phyloP scores from a whole-genome alignment of 2,329 filamentous ascomycete genomes.

The Aspergillus pseudoviridinutans region DNA sequence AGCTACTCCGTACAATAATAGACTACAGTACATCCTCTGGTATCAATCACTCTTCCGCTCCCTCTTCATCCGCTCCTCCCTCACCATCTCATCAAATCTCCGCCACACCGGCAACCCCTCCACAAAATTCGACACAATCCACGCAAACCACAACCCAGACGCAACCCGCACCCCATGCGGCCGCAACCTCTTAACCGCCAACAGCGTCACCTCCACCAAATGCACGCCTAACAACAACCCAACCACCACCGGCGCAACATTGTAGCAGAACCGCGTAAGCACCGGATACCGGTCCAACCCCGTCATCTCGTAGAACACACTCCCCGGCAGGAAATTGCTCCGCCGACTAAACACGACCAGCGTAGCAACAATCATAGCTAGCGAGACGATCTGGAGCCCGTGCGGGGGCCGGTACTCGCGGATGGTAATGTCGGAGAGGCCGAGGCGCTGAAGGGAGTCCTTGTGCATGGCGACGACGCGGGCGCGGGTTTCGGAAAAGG shows the following conservation, averaged over 20 bases:
- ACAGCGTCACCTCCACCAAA: conserved; percentile 53
- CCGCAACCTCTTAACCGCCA: conserved; percentile 45
- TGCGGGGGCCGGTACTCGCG: conserved; percentile 50
- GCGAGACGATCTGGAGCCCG: conserved; percentile 52
- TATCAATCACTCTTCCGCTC: conserved; percentile 8
- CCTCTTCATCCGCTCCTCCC: conserved; percentile 34
- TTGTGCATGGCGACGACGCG: conserved; percentile 71
- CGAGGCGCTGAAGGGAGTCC: conserved; percentile 56
- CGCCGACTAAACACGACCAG: conserved; percentile 50
- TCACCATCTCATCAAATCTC: conserved; percentile 46
- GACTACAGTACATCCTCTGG: conserved; percentile 5
- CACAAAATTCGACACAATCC: conserved; percentile 50
- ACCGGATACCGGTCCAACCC: conserved; percentile 53
- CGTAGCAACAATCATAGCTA: conserved; percentile 54
- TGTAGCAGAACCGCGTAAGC: conserved; percentile 56
- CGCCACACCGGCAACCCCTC: conserved; percentile 50
- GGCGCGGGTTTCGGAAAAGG: conserved; percentile 63
- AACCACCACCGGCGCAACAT: conserved; percentile 58
- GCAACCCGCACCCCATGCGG: conserved; percentile 50
- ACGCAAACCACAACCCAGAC: conserved; percentile 50
- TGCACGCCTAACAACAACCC: conserved; percentile 62
- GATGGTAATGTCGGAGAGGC: conserved; percentile 54
- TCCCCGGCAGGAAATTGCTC: conserved; percentile 52
- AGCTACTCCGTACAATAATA: not conserved
- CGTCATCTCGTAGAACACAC: conserved; percentile 44